Base-by-base conservation (phyloP, 2,329 filamentous ascomycete species). In the Huntiella decipiens region DNA sequence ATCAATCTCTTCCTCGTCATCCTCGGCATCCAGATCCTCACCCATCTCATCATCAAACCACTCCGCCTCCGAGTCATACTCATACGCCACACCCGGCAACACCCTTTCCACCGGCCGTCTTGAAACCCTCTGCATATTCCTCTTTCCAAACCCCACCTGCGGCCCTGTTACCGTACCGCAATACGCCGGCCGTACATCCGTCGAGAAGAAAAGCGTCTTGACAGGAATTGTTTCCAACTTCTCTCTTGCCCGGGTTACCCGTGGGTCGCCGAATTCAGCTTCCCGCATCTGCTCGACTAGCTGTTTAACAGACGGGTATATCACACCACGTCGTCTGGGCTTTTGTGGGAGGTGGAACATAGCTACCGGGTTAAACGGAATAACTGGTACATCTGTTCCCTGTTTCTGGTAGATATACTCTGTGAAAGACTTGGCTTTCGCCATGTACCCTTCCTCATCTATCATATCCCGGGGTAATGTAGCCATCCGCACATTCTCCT, bases 61-160 rank as follows among this genome's bases (percentile, higher is more conserved):
- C 57, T 91, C 84, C 4, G 74, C 82, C 58, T 92, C 83, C 3
- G 82, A 88, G 56, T 91, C 83, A 56, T 88, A 86, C 52, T 86
- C 82, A 57, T 92, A 92, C 54, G 84, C 69, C 3, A 82, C 68
- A 4, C 77, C 40, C 8, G 44, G 72, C 1, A 85, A 62, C n/a
- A 66, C 61, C 50, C 69, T 59, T 53, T 64, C 58, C 55, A 67
- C 53, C 50, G 82, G 65, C 57, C 74, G 63, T 55, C 73, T 58
- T 49, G 73, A 71, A 5, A 77, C 58, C 40, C 60, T 65, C 3
- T 56, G 56, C 51, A 77, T 65, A 28, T 70, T 68, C 1, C 66
- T 56, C 12, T 53, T 53, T 1, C 62, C 67, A 38, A 61, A 60
- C 43, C 56, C 66, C 51, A 55, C 61, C 11, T 73, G 70, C 4